phyloP scores from a whole-genome alignment of 2,329 filamentous ascomycete genomes.

The Alternaria burnsii region DNA sequence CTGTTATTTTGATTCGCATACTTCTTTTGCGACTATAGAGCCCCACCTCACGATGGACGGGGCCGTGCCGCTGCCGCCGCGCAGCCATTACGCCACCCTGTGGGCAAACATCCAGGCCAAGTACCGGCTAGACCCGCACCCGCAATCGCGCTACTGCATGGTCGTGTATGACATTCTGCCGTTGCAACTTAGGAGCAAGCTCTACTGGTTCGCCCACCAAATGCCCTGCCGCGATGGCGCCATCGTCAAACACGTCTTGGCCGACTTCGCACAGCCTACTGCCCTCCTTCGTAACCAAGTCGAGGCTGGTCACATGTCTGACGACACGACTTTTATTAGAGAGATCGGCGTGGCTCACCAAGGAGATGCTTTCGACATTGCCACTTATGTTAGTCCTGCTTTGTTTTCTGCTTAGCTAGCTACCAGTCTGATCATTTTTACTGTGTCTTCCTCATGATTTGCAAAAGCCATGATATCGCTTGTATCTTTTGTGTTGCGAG shows the following conservation, averaged over 20 bases:
- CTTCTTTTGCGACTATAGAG: background rate
- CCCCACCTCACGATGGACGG: background rate
- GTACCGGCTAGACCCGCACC: background rate
- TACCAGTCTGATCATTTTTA: no score
- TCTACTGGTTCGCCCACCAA: background rate
- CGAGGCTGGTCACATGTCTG: background rate
- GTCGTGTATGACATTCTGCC: background rate
- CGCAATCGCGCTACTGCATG: background rate
- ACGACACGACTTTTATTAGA: background rate
- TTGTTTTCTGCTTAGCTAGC: background rate
- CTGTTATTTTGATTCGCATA: slow-evolving; percentile 2
- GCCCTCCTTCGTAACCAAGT: background rate
- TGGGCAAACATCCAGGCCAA: background rate
- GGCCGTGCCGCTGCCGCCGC: background rate
- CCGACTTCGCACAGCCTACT: background rate
- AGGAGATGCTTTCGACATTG: background rate
- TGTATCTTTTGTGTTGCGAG: no score
- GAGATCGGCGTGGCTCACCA: background rate
- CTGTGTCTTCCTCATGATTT: no score
- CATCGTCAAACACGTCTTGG: background rate
- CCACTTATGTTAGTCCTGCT: background rate
- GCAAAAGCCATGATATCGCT: no score
- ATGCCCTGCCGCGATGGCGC: background rate
- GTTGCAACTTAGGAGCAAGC: background rate
- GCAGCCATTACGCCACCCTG: background rate